Percentiles rank a stretch among this genome's conserved stretches.
These are phyloP conservation scores for Cercospora beticola DNA, from an alignment of 2,329 filamentous ascomycete genomes.

Conservation along the genomic window DNA sequence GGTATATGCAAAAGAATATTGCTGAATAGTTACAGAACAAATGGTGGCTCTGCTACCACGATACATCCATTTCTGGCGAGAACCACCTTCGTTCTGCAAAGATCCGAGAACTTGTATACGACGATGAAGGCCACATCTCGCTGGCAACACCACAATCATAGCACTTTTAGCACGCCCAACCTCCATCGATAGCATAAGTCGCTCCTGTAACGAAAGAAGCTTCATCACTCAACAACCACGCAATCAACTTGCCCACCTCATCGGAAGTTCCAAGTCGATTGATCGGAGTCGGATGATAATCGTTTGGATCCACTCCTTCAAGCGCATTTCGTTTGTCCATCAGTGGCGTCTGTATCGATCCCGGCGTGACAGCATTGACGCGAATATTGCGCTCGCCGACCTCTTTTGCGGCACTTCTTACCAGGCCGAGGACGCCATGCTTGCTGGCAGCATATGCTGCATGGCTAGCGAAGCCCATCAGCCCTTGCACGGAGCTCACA, in stretches of 20 bases:
- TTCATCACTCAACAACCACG: constrained; percentile 51
- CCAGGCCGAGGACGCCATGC: constrained; percentile 31
- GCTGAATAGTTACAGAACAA: constrained; percentile 43
- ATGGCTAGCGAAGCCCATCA: constrained; percentile 35
- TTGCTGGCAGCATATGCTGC: constrained; percentile 34
- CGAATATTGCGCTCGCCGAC: constrained; percentile 30
- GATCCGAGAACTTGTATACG: constrained; percentile 72
- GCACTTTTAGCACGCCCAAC: constrained; percentile 29
- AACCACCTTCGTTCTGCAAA: constrained; percentile 73
- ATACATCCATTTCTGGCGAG: constrained; percentile 65
- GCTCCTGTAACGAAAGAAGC: constrained; percentile 51
- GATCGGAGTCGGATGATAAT: constrained; percentile 27
- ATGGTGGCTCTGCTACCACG: constrained; percentile 77
- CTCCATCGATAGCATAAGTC: constrained; percentile 51
- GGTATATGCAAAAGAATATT: neutral
- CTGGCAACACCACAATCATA: constrained; percentile 32
- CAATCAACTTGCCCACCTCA: constrained; percentile 40
- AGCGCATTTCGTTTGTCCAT: constrained; percentile 35
- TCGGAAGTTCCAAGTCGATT: constrained; percentile 28
- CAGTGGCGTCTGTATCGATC: constrained; percentile 31
- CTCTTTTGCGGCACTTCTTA: constrained; percentile 34
- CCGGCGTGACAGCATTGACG: constrained; percentile 35
- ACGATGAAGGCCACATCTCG: constrained; percentile 62
- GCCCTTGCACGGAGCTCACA: constrained; percentile 45
- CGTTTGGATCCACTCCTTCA: constrained; percentile 28